Percentiles rank a stretch among this genome's conserved stretches.
phyloP scores from a whole-genome alignment of 345 rosid species.

The Acer yangbiense region DNA sequence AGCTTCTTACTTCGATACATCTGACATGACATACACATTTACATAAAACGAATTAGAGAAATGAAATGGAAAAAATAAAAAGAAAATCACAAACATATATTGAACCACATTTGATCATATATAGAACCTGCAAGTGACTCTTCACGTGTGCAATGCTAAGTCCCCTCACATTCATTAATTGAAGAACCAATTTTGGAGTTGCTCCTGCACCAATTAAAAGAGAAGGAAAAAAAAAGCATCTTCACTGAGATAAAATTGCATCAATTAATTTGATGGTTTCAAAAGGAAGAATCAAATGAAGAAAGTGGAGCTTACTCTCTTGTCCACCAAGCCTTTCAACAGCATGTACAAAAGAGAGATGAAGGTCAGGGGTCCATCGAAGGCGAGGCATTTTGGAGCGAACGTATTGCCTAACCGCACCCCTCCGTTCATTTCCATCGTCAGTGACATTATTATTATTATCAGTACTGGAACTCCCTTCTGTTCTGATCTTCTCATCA shows the following conservation, averaged over 20 bases:
- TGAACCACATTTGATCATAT: too few relatives aligned
- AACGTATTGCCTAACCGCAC: slow-evolving; percentile 64
- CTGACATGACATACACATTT: slow-evolving; percentile 29
- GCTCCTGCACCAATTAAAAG: slow-evolving; percentile 48
- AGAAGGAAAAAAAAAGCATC: neutral
- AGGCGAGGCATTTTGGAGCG: slow-evolving; percentile 81
- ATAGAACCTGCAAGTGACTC: slow-evolving; percentile 84
- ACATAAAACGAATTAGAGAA: neutral
- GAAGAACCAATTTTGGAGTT: slow-evolving; percentile 87
- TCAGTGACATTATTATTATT: slow-evolving; percentile 21
- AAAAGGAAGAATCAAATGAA: neutral
- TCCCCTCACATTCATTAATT: slow-evolving; percentile 82
- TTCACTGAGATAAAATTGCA: neutral
- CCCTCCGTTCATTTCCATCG: slow-evolving; percentile 25
- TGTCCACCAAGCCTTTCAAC: slow-evolving; percentile 87
- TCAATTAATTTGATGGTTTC: too few relatives aligned
- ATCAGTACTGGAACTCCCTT: slow-evolving; percentile 25
- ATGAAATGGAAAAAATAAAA: neutral
- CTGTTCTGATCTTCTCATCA: slow-evolving; percentile 32
- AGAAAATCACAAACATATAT: neutral
- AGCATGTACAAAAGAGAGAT: slow-evolving; percentile 72
- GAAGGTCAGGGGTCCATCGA: slow-evolving; percentile 92
- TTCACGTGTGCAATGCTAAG: slow-evolving; percentile 90
- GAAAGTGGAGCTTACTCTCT: slow-evolving; percentile 58
- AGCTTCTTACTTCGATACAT: slow-evolving; percentile 92